phyloP scores from a whole-genome alignment of 73 alveolate genomes.

The Paraurostyla sp. region DNA sequence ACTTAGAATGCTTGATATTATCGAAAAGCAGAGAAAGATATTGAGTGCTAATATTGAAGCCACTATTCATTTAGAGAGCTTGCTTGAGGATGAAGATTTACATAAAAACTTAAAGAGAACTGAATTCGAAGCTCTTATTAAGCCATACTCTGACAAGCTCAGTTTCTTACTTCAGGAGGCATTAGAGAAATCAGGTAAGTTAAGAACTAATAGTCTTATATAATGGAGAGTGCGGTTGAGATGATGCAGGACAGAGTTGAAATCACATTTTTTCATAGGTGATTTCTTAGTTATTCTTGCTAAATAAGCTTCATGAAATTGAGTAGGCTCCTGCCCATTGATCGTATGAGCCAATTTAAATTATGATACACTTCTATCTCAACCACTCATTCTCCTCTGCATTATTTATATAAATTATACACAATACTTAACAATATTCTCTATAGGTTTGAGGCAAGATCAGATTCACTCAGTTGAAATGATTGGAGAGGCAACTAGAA shows the following conservation, averaged over 20 bases:
- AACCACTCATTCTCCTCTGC: not conserved
- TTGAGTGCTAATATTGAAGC: slow-evolving; percentile 95
- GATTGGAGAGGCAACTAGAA: slow-evolving; percentile 98
- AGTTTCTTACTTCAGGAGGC: slow-evolving; percentile 76
- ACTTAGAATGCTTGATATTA: slow-evolving; percentile 93
- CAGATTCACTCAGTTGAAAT: slow-evolving; percentile 94
- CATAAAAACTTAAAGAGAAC: slow-evolving; percentile 87
- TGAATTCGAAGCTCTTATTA: slow-evolving; percentile 89
- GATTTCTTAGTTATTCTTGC: slow-evolving; percentile 46
- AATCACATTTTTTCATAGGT: not conserved
- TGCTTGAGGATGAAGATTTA: slow-evolving; percentile 97
- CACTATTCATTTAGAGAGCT: slow-evolving; percentile 85
- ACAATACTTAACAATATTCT: not conserved
- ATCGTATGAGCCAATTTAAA: not conserved
- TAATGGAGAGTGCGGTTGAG: too few relatives aligned
- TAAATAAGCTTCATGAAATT: not conserved
- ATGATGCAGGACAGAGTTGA: slow-evolving; percentile 57
- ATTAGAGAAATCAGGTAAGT: slow-evolving; percentile 75
- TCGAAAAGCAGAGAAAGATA: slow-evolving; percentile 94
- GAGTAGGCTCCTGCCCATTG: not conserved
- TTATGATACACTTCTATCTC: not conserved
- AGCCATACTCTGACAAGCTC: slow-evolving; percentile 74
- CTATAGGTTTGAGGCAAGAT: slow-evolving; percentile 76
- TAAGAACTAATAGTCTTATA: not conserved
- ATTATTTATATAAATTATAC: not conserved